phyloP scores from a whole-genome alignment of 2,329 filamentous ascomycete species.

The Scedosporium boydii region DNA sequence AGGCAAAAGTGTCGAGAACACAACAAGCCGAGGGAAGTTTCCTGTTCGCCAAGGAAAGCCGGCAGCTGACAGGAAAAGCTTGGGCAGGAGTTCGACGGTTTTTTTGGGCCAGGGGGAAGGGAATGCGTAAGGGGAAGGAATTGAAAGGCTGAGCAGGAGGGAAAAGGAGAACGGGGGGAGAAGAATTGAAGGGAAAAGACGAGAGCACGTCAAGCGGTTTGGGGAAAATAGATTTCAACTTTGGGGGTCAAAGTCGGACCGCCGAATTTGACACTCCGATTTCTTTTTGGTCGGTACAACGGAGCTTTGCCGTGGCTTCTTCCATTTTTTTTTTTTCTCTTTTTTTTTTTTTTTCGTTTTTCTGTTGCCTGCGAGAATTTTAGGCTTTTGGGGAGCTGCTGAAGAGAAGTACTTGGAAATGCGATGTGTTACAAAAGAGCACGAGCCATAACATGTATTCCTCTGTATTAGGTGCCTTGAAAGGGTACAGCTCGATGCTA shows the following conservation, averaged over 20 bases:
- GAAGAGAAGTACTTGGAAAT: too few relatives aligned
- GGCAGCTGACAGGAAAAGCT: background rate
- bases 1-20: constrained; percentile 1
- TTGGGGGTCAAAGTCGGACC: background rate
- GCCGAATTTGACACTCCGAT: background rate
- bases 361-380: background rate
- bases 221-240: background rate
- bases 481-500: too few relatives aligned
- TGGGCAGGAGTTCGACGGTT: background rate
- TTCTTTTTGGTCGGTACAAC: constrained; percentile 3
- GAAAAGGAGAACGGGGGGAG: constrained; percentile 10
- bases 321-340: background rate
- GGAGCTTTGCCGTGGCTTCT: constrained; percentile 4
- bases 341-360: background rate
- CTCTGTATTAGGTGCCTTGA: too few relatives aligned
- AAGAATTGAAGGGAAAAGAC: constrained; percentile 5
- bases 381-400: too few relatives aligned
- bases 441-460: too few relatives aligned
- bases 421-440: background rate
- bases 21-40: background rate
- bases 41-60: background rate
- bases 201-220: background rate
- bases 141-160: background rate
- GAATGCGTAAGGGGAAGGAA: background rate
- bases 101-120: background rate